Evolutionary conservation across 495 filamentous ascomycete genomes (phyloP).

Genomic region (Trichoderma gamsii): DNA sequence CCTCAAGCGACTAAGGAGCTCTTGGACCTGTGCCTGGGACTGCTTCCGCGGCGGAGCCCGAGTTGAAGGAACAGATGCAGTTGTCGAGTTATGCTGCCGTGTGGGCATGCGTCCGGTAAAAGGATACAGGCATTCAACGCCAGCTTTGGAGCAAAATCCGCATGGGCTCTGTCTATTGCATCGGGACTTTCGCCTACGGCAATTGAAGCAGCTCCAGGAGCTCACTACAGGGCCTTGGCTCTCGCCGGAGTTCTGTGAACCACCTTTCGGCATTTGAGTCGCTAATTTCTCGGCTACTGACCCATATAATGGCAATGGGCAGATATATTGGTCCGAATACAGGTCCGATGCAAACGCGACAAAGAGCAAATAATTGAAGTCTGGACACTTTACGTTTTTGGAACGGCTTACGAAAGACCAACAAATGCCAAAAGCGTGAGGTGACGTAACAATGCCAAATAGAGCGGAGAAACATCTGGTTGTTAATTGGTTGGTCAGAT

Average conservation of each 20-base stretch:
- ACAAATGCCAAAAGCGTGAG: neutral
- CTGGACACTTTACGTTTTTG: neutral
- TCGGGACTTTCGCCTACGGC: constrained; percentile 23
- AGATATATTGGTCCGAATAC: neutral
- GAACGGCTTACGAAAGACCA: neutral
- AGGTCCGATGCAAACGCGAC: neutral
- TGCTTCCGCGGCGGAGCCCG: constrained; percentile 14
- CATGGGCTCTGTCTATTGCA: constrained; percentile 24
- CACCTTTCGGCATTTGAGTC: neutral
- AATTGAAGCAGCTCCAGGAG: constrained; percentile 22
- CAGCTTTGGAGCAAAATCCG: constrained; percentile 17
- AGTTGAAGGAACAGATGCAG: neutral
- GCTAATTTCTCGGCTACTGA: neutral
- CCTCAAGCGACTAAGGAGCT: constrained; percentile 21
- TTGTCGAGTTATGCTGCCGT: constrained; percentile 15
- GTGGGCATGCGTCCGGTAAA: constrained; percentile 19
- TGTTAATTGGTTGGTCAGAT: neutral
- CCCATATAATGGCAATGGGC: neutral
- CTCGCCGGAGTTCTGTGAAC: neutral
- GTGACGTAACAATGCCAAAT: neutral
- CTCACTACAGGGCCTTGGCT: neutral
- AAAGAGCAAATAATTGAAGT: neutral
- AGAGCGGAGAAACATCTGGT: neutral
- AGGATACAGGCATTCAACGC: constrained; percentile 20
- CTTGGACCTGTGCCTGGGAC: neutral